phyloP scores from a whole-genome alignment of 352 stramenopile species.

The Thraustotheca clavata region DNA sequence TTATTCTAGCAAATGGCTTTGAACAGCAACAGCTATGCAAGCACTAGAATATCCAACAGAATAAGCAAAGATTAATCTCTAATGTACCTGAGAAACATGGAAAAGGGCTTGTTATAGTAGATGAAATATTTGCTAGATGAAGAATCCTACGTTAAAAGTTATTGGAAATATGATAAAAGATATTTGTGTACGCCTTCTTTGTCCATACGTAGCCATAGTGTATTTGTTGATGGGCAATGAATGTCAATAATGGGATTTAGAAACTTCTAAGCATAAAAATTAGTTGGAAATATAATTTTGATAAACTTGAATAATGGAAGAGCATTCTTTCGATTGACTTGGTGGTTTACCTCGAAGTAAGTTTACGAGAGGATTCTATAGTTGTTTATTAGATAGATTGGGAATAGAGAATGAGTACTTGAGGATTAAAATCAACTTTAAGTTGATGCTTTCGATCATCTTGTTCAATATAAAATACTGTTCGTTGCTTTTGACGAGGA shows the following conservation, averaged over 20 bases:
- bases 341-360: conserved; percentile 16
- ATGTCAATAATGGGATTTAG: conserved; percentile 72
- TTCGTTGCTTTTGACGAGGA: conserved; percentile 32
- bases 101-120: conserved; percentile 66
- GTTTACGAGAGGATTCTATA: background rate
- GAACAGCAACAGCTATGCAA: conserved; percentile 56
- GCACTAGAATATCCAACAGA: conserved; percentile 31
- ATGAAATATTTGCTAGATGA: conserved; percentile 69
- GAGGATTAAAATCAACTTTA: conserved; percentile 43
- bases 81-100: conserved; percentile 60
- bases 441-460: conserved; percentile 66
- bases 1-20: conserved; percentile 55
- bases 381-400: background rate
- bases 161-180: no score
- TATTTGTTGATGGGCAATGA: conserved; percentile 51
- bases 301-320: conserved; percentile 1
- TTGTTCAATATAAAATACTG: conserved; percentile 63
- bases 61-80: background rate
- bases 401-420: conserved; percentile 24
- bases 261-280: conserved; percentile 48
- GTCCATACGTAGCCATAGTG: conserved; percentile 69
- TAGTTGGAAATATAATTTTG: conserved; percentile 41
- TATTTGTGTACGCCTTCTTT: conserved; percentile 60
- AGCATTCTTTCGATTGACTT: background rate
- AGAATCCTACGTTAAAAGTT: conserved; percentile 31